Base-by-base conservation (phyloP, 139 green algal species). In the Coelastrella sp. region DNA sequence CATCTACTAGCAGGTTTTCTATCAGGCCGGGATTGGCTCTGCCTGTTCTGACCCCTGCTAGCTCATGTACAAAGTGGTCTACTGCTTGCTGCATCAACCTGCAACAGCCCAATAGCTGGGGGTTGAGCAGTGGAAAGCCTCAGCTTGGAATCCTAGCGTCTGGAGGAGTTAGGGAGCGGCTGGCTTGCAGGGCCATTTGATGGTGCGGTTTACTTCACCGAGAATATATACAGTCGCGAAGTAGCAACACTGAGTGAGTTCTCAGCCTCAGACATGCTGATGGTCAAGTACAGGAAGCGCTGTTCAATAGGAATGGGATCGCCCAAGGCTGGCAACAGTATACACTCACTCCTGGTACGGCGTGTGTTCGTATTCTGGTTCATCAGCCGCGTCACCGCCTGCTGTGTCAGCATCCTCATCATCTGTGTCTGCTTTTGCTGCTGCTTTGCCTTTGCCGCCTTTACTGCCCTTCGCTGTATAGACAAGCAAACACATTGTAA, bases 1-100 rank as follows among this genome's bases (percentile, higher is more conserved):
- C 94, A 85, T 96, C 92, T 64, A 98, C 92, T 64, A 90, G 91
- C 11, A 97, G 65, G n/a, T 93, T 91, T 85, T 98, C 96, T 78
- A 98, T 92, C 92, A 98, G 95, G 16, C 95, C 96, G n/a, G 96
- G 92, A 4, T 95, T 94, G 16, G 96, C 96, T 14, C 96, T 91
- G 54, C 96, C 96, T 14, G 92, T 96, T 58, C 96, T 92, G 4
- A 98, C 87, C 71, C 92, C 94, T 57, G 93, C 75, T 47, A 98
- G 91, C 90, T 97, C 94, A 4, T 93, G 83, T 54, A 93, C 86
- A 57, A 98, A 76, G 85, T 96, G 92, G 7, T 91, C 87, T 22
- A 98, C 47, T 3, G 94, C 84, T 8, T 83, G 65, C 19, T 92
- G 20, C 96, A 97, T 97, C 2, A 85, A 58, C 80, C 93, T 95